Percentiles rank a stretch among this genome's conserved stretches.
Evolutionary conservation across 2,329 filamentous ascomycete genomes (phyloP).

Genomic region (Aspergillus puulaauensis): DNA sequence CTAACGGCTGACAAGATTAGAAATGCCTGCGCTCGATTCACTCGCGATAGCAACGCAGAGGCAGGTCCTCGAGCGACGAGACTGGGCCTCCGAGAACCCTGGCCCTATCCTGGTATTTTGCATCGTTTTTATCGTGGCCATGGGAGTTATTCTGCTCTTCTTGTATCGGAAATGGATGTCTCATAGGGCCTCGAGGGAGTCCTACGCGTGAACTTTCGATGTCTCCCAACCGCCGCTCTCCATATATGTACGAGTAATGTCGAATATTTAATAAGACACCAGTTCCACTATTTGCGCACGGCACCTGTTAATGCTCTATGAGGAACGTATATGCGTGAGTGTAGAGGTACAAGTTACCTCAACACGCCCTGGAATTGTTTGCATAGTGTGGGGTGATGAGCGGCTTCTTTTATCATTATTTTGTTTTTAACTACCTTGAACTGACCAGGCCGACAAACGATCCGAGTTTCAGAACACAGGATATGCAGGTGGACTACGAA

Average conservation of each 20-base stretch:
- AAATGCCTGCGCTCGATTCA: conserved; percentile 32
- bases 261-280: background rate
- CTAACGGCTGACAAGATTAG: background rate
- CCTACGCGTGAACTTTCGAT: conserved; percentile 14
- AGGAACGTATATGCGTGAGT: background rate
- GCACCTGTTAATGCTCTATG: background rate
- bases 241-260: background rate
- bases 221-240: no score
- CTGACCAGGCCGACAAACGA: no score
- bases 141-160: conserved; percentile 53
- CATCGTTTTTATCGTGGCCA: conserved; percentile 57
- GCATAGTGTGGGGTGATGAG: no score
- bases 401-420: no score
- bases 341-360: no score
- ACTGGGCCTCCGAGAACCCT: conserved; percentile 58
- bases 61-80: conserved; percentile 42
- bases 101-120: conserved; percentile 64
- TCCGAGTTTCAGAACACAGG: no score
- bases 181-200: conserved; percentile 26
- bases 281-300: background rate
- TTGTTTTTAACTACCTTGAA: no score
- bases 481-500: no score
- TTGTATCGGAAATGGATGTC: conserved; percentile 46
- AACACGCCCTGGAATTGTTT: no score
- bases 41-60: conserved; percentile 14